A percentile compares a stretch with the other conserved stretches of the same genome.
These are phyloP conservation scores for Shiraia bambusicola DNA, from an alignment of 2,329 filamentous ascomycete genomes.

Conservation along the genomic window DNA sequence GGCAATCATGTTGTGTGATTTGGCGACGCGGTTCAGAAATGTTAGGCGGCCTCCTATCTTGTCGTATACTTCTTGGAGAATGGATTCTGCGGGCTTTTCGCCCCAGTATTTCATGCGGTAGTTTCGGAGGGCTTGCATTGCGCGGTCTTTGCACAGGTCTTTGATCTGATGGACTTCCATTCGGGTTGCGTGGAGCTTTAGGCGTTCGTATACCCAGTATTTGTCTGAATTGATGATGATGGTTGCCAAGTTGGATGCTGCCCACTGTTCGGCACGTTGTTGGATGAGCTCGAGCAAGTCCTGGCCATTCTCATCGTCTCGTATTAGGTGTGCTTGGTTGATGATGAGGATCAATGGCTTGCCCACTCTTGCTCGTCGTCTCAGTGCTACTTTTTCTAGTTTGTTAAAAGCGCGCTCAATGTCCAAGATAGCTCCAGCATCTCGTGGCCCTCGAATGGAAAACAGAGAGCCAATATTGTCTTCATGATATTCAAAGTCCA, in stretches of 20 bases:
- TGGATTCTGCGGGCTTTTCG: slow-evolving; percentile 56
- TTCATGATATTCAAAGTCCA: slow-evolving; percentile 96
- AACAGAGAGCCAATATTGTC: slow-evolving; percentile 97
- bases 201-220: slow-evolving; percentile 95
- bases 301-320: slow-evolving; percentile 89
- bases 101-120: slow-evolving; percentile 80
- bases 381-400: slow-evolving; percentile 89
- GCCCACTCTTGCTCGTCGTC: slow-evolving; percentile 61
- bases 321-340: slow-evolving; percentile 87
- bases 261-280: slow-evolving; percentile 95
- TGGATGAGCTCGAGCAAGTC: slow-evolving; percentile 93
- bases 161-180: slow-evolving; percentile 90
- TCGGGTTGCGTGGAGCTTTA: slow-evolving; percentile 88
- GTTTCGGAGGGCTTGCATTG: slow-evolving; percentile 72
- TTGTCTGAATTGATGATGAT: slow-evolving; percentile 95
- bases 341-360: slow-evolving; percentile 87
- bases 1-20: slow-evolving; percentile 73
- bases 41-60: slow-evolving; percentile 84
- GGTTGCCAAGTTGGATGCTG: slow-evolving; percentile 85
- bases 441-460: slow-evolving; percentile 86
- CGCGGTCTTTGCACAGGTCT: slow-evolving; percentile 77
- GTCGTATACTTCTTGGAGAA: slow-evolving; percentile 79
- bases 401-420: slow-evolving; percentile 98
- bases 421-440: slow-evolving; percentile 88
- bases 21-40: slow-evolving; percentile 88